Evolutionary conservation across 495 filamentous ascomycete genomes (phyloP).

Genomic region (Xylaria acuta): DNA sequence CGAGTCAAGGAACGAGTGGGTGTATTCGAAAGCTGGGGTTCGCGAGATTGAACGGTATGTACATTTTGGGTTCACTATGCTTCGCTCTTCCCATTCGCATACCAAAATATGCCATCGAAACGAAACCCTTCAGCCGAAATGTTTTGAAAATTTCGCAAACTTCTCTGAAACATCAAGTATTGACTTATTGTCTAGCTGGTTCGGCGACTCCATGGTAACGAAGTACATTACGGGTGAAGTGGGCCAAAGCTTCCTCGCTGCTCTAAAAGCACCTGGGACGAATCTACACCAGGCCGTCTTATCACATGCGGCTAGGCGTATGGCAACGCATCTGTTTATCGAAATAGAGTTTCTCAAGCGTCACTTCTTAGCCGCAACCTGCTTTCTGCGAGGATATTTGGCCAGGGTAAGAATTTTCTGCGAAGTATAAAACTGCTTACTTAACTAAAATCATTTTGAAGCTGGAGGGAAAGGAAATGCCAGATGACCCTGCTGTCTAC

Average conservation of each 20-base stretch:
- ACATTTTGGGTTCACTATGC: not conserved
- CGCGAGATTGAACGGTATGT: constrained; percentile 34
- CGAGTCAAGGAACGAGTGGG: constrained; percentile 37
- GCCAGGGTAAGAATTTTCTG: constrained; percentile 30
- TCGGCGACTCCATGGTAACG: constrained; percentile 44
- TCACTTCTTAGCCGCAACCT: constrained; percentile 34
- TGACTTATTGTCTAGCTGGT: constrained; percentile 33
- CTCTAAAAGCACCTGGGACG: constrained; percentile 28
- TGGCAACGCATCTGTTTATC: constrained; percentile 38
- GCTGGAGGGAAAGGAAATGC: constrained; percentile 34
- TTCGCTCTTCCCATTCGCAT: not conserved
- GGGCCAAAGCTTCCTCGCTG: constrained; percentile 28
- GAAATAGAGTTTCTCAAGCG: constrained; percentile 37
- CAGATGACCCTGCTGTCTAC: constrained; percentile 28
- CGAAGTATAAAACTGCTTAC: not conserved
- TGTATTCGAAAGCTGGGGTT: constrained; percentile 39
- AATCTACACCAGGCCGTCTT: constrained; percentile 35
- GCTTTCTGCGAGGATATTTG: constrained; percentile 38
- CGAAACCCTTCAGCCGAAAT: not conserved
- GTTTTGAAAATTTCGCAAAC: not conserved
- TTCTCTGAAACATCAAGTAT: not conserved
- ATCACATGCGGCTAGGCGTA: constrained; percentile 31
- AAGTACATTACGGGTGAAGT: constrained; percentile 33
- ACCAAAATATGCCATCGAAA: not conserved
- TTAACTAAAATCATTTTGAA: constrained; percentile 27